Conservation (phyloP, 495 filamentous ascomycete species). For the Viridothelium virens region DNA sequence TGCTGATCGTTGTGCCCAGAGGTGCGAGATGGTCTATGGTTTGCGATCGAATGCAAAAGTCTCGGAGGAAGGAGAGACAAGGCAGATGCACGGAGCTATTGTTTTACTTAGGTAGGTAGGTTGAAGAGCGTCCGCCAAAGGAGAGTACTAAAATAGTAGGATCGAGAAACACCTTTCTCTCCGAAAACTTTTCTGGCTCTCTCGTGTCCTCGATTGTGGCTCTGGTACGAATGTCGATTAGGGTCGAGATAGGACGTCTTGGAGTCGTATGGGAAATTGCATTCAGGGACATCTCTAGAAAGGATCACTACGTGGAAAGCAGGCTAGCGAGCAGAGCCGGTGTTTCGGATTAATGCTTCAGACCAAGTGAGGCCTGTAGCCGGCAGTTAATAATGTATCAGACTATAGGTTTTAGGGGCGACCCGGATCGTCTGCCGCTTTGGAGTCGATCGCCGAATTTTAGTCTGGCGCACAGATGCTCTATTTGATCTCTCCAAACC, state of each 20-base stretch:
- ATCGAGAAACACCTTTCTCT: neutral
- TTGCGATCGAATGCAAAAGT: neutral
- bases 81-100: neutral
- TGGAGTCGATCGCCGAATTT: conserved; percentile 4
- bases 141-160: neutral
- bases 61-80: neutral
- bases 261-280: neutral
- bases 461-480: neutral
- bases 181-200: neutral
- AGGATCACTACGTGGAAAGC: neutral
- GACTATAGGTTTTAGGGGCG: conserved; percentile 1
- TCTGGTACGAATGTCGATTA: neutral
- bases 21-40: neutral
- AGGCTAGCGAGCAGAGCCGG: neutral
- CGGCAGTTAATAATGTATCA: conserved; percentile 11
- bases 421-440: conserved; percentile 8
- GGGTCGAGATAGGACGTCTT: neutral
- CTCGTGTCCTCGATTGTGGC: neutral
- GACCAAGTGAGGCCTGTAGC: neutral
- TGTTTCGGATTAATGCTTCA: conserved; percentile 10
- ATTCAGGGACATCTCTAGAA: neutral
- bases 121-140: too few species aligned
- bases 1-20: neutral
- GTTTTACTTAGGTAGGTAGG: neutral
- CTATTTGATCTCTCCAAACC: neutral